Evolutionary conservation across 805 yeast species (phyloP).

Genomic region (Priceomyces haplophilus): DNA sequence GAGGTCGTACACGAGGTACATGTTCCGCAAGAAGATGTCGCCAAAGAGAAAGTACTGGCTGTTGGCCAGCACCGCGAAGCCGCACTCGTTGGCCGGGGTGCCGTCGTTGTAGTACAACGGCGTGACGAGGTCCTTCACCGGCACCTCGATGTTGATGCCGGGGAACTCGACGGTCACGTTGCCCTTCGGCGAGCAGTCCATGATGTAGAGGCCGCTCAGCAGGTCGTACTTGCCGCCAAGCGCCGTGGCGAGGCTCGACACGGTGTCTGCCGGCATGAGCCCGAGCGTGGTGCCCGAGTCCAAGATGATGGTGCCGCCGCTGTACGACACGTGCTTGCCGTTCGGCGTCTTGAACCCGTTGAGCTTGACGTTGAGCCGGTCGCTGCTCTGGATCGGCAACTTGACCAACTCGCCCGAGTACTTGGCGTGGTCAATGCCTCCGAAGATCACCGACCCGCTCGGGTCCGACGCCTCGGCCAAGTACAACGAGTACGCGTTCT

Average conservation of each 20-base stretch:
- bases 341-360: not conserved
- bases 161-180: slow-evolving; percentile 9
- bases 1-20: slow-evolving; percentile 25
- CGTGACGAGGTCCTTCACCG: slow-evolving; percentile 33
- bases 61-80: slow-evolving; percentile 16
- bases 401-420: slow-evolving; percentile 18
- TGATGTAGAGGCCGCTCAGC: slow-evolving; percentile 8
- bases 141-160: slow-evolving; percentile 39
- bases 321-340: not conserved
- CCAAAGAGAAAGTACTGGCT: slow-evolving; percentile 18
- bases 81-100: slow-evolving; percentile 12
- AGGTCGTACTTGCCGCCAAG: not conserved
- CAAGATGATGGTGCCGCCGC: not conserved
- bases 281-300: slow-evolving; percentile 42
- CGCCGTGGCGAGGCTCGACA: not conserved
- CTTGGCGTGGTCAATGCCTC: slow-evolving; percentile 27
- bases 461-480: slow-evolving; percentile 21
- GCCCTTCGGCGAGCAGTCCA: slow-evolving; percentile 14
- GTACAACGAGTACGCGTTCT: slow-evolving; percentile 37
- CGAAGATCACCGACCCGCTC: slow-evolving; percentile 27
- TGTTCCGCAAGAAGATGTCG: slow-evolving; percentile 25
- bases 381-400: slow-evolving; percentile 16
- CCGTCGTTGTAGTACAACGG: slow-evolving; percentile 13
- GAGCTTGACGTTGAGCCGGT: not conserved
- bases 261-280: slow-evolving; percentile 34